A percentile compares a stretch with the other conserved stretches of the same genome.
phyloP scores from a whole-genome alignment of 768 basidiomycete genomes.

The Gloeophyllum trabeum region DNA sequence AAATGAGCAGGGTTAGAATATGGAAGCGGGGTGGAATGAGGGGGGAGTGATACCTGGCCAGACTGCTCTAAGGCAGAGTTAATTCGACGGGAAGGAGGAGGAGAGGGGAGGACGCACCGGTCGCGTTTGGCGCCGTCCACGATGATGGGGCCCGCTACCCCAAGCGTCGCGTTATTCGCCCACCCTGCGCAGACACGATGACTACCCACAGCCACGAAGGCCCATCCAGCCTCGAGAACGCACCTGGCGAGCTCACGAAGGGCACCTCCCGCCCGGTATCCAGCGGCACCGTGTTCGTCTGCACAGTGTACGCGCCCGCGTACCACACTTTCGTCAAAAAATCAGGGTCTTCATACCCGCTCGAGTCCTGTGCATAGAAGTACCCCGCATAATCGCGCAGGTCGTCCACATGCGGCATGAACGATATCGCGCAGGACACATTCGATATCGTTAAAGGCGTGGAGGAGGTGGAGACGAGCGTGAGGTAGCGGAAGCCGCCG shows the following conservation, averaged over 20 bases:
- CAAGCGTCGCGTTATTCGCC: slow-evolving; percentile 43
- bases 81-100: slow-evolving; percentile 8
- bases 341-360: slow-evolving; percentile 27
- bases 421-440: slow-evolving; percentile 37
- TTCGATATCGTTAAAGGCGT: slow-evolving; percentile 29
- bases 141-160: slow-evolving; percentile 47
- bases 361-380: slow-evolving; percentile 34
- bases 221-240: neutral
- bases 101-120: slow-evolving; percentile 23
- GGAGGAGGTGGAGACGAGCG: slow-evolving; percentile 26
- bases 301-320: slow-evolving; percentile 50
- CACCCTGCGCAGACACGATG: slow-evolving; percentile 23
- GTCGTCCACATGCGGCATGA: slow-evolving; percentile 40
- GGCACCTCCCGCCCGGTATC: slow-evolving; percentile 40
- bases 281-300: slow-evolving; percentile 41
- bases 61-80: slow-evolving; percentile 23
- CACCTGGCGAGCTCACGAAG: slow-evolving; percentile 27
- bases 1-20: neutral
- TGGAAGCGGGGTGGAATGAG: neutral
- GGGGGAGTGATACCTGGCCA: too few relatives aligned
- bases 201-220: too few relatives aligned
- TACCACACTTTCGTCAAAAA: slow-evolving; percentile 52
- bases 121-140: slow-evolving; percentile 54
- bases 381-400: slow-evolving; percentile 39
- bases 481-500: slow-evolving; percentile 45